phyloP scores from a whole-genome alignment of 257 asterid genomes.

The Penstemon davidsonii region DNA sequence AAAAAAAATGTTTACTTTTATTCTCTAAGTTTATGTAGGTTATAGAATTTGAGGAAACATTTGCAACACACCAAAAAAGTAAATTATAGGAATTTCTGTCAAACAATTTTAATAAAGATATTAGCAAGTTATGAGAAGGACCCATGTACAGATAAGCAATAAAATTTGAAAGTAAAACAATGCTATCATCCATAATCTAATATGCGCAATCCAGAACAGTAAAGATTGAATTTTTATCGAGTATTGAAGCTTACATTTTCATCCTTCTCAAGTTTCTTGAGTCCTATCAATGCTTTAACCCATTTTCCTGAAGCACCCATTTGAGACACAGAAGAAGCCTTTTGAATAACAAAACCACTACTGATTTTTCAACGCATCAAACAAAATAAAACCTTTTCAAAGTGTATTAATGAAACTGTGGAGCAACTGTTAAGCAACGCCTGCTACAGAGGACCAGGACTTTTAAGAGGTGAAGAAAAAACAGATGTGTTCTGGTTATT shows the following conservation, averaged over 20 bases:
- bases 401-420: constrained; percentile 29
- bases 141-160: background rate
- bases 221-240: constrained; percentile 24
- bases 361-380: constrained; percentile 9
- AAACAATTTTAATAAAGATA: background rate
- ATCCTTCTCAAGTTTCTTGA: constrained; percentile 74
- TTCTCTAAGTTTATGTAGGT: background rate
- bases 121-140: constrained; percentile 1
- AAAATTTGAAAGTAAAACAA: background rate
- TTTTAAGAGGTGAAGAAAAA: constrained; percentile 32
- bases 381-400: background rate
- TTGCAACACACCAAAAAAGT: constrained; percentile 10
- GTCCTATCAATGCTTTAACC: constrained; percentile 79
- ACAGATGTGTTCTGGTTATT: constrained; percentile 24
- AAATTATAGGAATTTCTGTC: background rate
- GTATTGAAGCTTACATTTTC: constrained; percentile 58
- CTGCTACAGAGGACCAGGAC: constrained; percentile 29
- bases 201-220: background rate
- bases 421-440: constrained; percentile 31
- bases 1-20: background rate
- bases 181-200: constrained; percentile 1
- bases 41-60: constrained; percentile 11
- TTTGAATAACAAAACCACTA: constrained; percentile 23
- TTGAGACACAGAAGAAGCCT: constrained; percentile 16
- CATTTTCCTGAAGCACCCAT: constrained; percentile 95